Conservation (phyloP, 2,329 filamentous ascomycete species). For the Sporothrix variecibatus region DNA sequence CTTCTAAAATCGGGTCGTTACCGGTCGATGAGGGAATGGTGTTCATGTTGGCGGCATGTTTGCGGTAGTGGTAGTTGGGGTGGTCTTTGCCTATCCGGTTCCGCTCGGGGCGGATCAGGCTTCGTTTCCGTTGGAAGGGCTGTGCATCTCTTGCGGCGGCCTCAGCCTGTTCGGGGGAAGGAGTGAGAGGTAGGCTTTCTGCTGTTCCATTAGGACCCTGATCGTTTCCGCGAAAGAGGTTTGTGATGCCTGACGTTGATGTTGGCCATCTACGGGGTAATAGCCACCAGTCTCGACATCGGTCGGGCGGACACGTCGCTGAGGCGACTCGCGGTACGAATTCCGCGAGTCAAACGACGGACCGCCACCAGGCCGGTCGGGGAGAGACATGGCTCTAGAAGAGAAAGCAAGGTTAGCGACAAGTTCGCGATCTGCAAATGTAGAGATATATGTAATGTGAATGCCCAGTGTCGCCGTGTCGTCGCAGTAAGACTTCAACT, state of each 20-base stretch:
- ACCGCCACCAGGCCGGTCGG: constrained; percentile 64
- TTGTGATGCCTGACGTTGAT: constrained; percentile 59
- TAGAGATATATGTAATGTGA: neutral
- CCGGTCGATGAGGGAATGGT: constrained; percentile 89
- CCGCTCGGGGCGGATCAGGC: constrained; percentile 85
- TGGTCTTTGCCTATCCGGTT: constrained; percentile 82
- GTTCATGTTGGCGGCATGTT: constrained; percentile 91
- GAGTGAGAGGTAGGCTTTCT: constrained; percentile 59
- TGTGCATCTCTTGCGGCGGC: constrained; percentile 36
- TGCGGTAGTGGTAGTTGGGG: constrained; percentile 92
- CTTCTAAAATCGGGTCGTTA: constrained; percentile 83
- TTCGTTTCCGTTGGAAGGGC: constrained; percentile 70
- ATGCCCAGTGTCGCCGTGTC: neutral
- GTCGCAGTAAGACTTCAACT: neutral
- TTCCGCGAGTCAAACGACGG: constrained; percentile 62
- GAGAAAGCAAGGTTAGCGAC: neutral
- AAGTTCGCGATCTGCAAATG: neutral
- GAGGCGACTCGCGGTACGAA: constrained; percentile 68
- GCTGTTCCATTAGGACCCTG: constrained; percentile 55
- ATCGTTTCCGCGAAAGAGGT: constrained; percentile 62
- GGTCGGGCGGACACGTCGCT: constrained; percentile 63
- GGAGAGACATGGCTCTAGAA: constrained; percentile 59
- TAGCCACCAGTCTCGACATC: constrained; percentile 70
- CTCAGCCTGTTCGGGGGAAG: constrained; percentile 42
- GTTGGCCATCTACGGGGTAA: constrained; percentile 46